These are phyloP conservation scores for Calonectria pauciramosa DNA, from an alignment of 2,329 filamentous ascomycete species.

Conservation along the genomic window DNA sequence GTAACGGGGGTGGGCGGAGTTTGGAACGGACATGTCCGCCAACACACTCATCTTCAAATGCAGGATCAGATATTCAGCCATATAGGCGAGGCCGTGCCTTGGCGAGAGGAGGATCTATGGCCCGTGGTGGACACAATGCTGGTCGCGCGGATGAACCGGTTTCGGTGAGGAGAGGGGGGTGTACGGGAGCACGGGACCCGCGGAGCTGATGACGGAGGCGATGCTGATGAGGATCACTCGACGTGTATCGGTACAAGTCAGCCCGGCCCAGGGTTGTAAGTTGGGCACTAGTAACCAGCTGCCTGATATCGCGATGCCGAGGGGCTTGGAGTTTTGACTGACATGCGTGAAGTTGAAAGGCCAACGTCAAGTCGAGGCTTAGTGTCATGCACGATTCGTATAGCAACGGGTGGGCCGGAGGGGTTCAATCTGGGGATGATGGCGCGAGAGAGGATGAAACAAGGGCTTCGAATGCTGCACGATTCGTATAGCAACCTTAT, in stretches of 20 bases:
- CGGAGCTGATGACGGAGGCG: background rate
- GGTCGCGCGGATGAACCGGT: too few relatives aligned
- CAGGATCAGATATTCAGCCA: background rate
- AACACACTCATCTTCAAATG: background rate
- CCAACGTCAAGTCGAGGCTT: conserved; percentile 11
- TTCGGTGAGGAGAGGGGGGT: background rate
- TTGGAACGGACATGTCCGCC: background rate
- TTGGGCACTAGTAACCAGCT: background rate
- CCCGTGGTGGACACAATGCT: background rate
- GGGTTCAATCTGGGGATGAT: conserved; percentile 11
- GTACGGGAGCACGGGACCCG: background rate
- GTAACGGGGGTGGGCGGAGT: background rate
- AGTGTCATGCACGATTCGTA: conserved; percentile 30
- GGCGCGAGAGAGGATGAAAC: conserved; percentile 1
- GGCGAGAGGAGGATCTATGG: background rate
- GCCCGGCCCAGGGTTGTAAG: background rate
- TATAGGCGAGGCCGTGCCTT: background rate
- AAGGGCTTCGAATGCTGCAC: conserved; percentile 17
- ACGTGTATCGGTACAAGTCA: background rate
- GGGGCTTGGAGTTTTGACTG: background rate
- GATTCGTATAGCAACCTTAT: conserved; percentile 28
- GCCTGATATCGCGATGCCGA: background rate
- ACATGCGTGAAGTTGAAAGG: background rate
- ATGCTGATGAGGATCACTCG: background rate
- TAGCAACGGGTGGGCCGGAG: conserved; percentile 7